Base-by-base conservation (phyloP, 495 filamentous ascomycete genomes). In the Clavariopsis aquatica region DNA sequence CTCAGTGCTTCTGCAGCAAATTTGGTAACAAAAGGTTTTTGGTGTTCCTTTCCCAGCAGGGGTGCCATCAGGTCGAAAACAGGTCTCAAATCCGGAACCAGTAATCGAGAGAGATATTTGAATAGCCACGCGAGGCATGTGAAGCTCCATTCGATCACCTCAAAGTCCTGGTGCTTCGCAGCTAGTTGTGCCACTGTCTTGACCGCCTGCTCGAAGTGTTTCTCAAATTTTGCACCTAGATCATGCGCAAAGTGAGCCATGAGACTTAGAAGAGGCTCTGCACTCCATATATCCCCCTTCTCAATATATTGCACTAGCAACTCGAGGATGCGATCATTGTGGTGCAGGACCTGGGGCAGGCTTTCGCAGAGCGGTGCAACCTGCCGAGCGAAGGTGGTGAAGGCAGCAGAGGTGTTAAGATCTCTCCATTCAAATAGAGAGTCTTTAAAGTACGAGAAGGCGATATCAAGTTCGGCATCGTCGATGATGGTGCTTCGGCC, bases 71-170 rank as follows among this genome's bases (percentile, higher is more conserved):
- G 84, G 66, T 89, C 82, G 71, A 90, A 91, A 7, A 95, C 83
- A 26, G 93, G 90, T 66, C 91, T 81, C 55, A 98, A 77, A 71
- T 99, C 90, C 4, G 91, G 88, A 0, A 91, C 89, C 23, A 99
- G 72, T 8, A 97, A 81, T 47, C 89, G 84, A 2, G 92, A 93
- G 20, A 99, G 83, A 69, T 96, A 98, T 72, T 98, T 99, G 83
- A 98, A 95, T 19, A 96, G 83, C 84, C 95, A 97, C 64, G 94
- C 91, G 15, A 99, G 82, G 69, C 91, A 92, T 49, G 85, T 91
- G 73, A 99, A 98, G 59, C 91, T 93, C 95, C 94, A 98, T 78
- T 99, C 92, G 36, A 95, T 87, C 17, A 91, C 90, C 66, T 93
- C 91, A 29, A 90, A 82, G 65, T 86, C 84, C 1, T 77, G 64